Evolutionary conservation across 257 asterid genomes (phyloP), one percentile per base, ranked within the genome.

Genomic region (Penstemon newberryi): DNA sequence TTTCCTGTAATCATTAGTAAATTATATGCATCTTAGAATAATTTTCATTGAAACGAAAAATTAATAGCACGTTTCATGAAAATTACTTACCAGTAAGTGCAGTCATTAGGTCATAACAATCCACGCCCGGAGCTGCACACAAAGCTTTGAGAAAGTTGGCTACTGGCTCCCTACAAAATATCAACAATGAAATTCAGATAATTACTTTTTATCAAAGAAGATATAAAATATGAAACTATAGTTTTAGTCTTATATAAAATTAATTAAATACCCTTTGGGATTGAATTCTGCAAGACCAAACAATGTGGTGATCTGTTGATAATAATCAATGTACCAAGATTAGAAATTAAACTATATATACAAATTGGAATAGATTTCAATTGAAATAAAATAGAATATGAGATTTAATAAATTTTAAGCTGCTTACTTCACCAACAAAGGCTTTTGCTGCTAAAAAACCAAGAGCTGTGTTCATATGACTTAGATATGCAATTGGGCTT

Each of bases 281-380:
- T 83, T 79, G 85, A 92, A 92, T 47, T 92, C 98, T 61, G 96
- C 84, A 52, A 89, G 79, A 1, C 96, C 98, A 38, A 92, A 72
- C 13, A 83, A 4, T 6, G 82, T 79, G 43, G 86, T 80, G 74
- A 87, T 73, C 98, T 91, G 93, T 66, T 6, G 72, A 66, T 36
- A 19, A 66, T 36, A 19, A 45, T 33, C 19, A 43, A 15, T 52
- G 36, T 10, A 51, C 4, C 42, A 70, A n/a, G 60, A 13, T 25
- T 1, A 7, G n/a, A 55, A 18, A 11, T 12, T 25, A 25, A 25
- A 25, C 33, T 25, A 25, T 25, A 25, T 25, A 25, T 9, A 8
- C 6, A 13, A 49, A 40, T 3, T 3, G 6, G 5, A 36, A 3
- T 10, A 4, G 37, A 37, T 6, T 40, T 33, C 33, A 25, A 25